Evolutionary conservation across 345 rosid genomes (phyloP).

Genomic region (Eutrema yunnanense): DNA sequence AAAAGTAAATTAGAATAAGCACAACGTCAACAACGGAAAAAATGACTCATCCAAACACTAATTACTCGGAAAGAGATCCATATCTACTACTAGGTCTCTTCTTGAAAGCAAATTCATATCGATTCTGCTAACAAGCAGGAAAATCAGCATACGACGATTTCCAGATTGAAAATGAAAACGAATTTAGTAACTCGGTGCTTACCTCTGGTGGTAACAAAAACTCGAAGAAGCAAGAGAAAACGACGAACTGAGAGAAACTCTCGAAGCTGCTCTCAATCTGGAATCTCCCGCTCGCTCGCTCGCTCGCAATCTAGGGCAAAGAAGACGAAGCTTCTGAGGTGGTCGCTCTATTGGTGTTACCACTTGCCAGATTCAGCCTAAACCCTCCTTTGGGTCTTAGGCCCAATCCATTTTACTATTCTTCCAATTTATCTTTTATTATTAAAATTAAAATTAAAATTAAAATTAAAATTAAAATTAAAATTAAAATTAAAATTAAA

Average conservation of each 20-base stretch:
- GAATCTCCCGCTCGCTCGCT: constrained; percentile 15
- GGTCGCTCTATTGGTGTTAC: not conserved
- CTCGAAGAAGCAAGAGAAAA: not conserved
- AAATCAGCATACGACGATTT: not conserved
- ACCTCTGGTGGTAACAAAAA: not conserved
- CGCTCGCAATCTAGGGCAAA: constrained; percentile 24
- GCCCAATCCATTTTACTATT: constrained; percentile 16
- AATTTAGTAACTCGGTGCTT: not conserved
- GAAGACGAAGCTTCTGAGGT: constrained; percentile 23
- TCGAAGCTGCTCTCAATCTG: constrained; percentile 17
- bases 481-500: no score
- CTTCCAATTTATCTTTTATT: not conserved
- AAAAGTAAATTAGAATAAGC: not conserved
- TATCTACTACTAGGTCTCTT: not conserved
- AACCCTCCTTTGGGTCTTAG: constrained; percentile 8
- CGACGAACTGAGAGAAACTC: constrained; percentile 1
- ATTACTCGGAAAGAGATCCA: not conserved
- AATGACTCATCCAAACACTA: not conserved
- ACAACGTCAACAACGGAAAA: not conserved
- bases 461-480: no score
- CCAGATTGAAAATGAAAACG: constrained; percentile 8
- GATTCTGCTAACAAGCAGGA: not conserved
- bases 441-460: no score
- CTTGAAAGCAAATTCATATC: not conserved
- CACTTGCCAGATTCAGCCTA: constrained; percentile 19